These are phyloP conservation scores for Quercus robur DNA, from an alignment of 306 rosid genomes.

Conservation along the genomic window DNA sequence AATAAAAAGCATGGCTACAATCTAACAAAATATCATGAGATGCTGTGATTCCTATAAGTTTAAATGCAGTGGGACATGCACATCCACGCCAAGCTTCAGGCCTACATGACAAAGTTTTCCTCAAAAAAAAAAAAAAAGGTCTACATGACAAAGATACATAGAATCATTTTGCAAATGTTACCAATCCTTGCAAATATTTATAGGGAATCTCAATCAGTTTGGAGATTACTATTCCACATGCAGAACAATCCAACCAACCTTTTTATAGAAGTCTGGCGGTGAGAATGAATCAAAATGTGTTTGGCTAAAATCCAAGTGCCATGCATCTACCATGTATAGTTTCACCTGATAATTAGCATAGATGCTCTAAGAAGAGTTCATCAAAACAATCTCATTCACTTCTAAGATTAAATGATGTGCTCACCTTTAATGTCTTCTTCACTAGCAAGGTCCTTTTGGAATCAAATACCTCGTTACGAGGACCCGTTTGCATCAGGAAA, in stretches of 20 bases:
- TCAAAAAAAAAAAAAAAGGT: too few relatives aligned
- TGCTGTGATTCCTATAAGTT: too few relatives aligned
- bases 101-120: too few relatives aligned
- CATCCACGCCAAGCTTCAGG: too few relatives aligned
- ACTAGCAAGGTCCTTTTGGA: slow-evolving; percentile 46
- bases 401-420: slow-evolving; percentile 2
- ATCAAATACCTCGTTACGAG: slow-evolving; percentile 50
- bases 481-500: slow-evolving; percentile 46
- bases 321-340: slow-evolving; percentile 51
- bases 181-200: background rate
- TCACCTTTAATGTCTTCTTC: slow-evolving; percentile 65
- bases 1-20: background rate
- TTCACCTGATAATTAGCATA: slow-evolving; percentile 51
- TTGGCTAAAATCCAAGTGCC: slow-evolving; percentile 49
- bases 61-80: too few relatives aligned
- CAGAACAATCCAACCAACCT: slow-evolving; percentile 34
- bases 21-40: too few relatives aligned
- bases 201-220: background rate
- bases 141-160: background rate
- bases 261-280: slow-evolving; percentile 86
- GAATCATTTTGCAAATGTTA: background rate
- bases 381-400: slow-evolving; percentile 19
- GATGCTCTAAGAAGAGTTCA: slow-evolving; percentile 21
- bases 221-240: too few relatives aligned
- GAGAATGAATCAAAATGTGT: slow-evolving; percentile 60